Base-by-base conservation (phyloP, 495 filamentous ascomycete genomes). In the Pseudevernia furfuracea region DNA sequence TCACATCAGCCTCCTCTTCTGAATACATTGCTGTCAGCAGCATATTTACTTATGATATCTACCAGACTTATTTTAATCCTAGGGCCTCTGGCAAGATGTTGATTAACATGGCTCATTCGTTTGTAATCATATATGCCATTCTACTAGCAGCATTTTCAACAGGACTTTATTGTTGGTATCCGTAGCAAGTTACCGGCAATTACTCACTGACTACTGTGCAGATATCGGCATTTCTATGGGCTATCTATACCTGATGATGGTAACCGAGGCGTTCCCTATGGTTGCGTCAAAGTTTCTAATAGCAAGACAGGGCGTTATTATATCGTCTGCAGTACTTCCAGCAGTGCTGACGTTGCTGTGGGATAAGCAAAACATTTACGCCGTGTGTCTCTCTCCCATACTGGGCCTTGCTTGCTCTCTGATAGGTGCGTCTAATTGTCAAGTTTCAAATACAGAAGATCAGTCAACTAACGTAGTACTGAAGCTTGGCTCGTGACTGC, bases 1-100 rank as follows among this genome's bases (percentile, higher is more conserved):
- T 97, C 53, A 97, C 93, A 4, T 90, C 85, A 15, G 92, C 93
- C 15, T 89, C 87, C 59, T 96, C 92, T 19, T 88, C 90, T 0
- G 90, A 97, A 73, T 77, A 96, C 37, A 96, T 97, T 64, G 92
- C 93, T 44, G 92, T 96, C 53, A 92, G 89, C 28, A 92, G 88
- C 36, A 96, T 97, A 75, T 88, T 87, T 76, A 96, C 92, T 46
- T 97, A 96, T 71, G 93, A 97, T 73, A 84, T 96, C 61, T 94
- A 92, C 75, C 86, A 91, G 59, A 77, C 77, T 15, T 82, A 82
- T 63, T 76, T 81, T 69, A 72, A 82, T 28, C 85, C 84, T 17
- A 43, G 66, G 12, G 84, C 79, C 14, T 75, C 69, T 48, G 92
- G 92, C 44, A 87, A 85, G 74, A 84, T 80, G 38, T 84, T 97